A percentile compares a stretch with the other conserved stretches of the same genome.
These are phyloP conservation scores for Berkeleyomyces rouxiae DNA, from an alignment of 2,329 filamentous ascomycete species.

Conservation along the genomic window DNA sequence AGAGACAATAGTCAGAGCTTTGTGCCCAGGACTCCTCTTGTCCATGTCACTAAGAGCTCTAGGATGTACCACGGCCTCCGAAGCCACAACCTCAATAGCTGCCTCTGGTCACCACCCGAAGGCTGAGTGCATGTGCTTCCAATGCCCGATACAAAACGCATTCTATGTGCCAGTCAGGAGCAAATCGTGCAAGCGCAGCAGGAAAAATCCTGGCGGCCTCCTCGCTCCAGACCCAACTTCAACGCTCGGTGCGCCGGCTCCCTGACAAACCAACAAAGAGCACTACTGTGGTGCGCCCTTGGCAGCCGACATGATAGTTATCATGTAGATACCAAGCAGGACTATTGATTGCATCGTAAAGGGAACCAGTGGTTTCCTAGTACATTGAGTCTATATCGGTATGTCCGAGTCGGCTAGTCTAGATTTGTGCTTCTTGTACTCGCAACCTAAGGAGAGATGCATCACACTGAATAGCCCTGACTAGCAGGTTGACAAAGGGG, in stretches of 20 bases:
- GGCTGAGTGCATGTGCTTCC: background rate
- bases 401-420: background rate
- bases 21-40: no score
- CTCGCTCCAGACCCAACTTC: background rate
- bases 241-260: background rate
- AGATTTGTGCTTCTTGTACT: background rate
- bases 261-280: no score
- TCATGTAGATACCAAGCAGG: no score
- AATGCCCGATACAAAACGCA: background rate
- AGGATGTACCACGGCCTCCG: background rate
- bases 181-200: background rate
- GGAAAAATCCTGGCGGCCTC: background rate
- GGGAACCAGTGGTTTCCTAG: background rate
- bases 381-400: background rate
- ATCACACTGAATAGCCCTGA: background rate
- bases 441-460: background rate
- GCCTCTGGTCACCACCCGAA: background rate
- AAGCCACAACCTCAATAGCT: background rate
- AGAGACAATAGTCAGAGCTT: no score
- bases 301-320: no score
- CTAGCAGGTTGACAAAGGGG: background rate
- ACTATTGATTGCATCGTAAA: background rate
- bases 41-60: no score
- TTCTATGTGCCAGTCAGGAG: background rate
- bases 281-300: background rate